Conservation (phyloP, 2,329 filamentous ascomycete species). For the Plectosphaerella sp. region DNA sequence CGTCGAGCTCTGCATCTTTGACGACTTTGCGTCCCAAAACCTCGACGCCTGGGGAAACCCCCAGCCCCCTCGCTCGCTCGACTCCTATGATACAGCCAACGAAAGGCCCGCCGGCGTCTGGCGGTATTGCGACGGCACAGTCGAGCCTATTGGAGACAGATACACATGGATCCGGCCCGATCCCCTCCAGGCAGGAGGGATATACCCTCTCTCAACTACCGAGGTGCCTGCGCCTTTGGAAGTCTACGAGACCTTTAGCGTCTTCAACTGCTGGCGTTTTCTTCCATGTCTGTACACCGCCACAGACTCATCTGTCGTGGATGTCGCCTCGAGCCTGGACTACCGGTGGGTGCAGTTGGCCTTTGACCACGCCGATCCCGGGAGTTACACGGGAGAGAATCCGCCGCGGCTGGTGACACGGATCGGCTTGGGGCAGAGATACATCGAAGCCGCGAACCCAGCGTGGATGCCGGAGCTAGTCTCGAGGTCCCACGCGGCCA, state of each 20-base stretch:
- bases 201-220: neutral
- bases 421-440: slow-evolving; percentile 14
- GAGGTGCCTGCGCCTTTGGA: neutral
- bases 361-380: slow-evolving; percentile 15
- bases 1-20: slow-evolving; percentile 24
- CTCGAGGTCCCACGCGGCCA: slow-evolving; percentile 23
- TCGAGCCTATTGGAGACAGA: slow-evolving; percentile 14
- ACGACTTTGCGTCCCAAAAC: slow-evolving; percentile 2
- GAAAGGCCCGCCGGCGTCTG: slow-evolving; percentile 28
- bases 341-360: slow-evolving; percentile 22
- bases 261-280: slow-evolving; percentile 13
- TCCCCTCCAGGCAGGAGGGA: slow-evolving; percentile 6
- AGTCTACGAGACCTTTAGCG: slow-evolving; percentile 2
- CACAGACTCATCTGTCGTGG: slow-evolving; percentile 5
- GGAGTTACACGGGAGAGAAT: neutral
- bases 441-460: slow-evolving; percentile 24
- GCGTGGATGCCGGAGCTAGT: slow-evolving; percentile 34
- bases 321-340: slow-evolving; percentile 5
- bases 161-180: slow-evolving; percentile 15
- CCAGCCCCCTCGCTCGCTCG: slow-evolving; percentile 20
- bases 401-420: slow-evolving; percentile 20
- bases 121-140: slow-evolving; percentile 24
- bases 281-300: slow-evolving; percentile 3
- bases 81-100: slow-evolving; percentile 12
- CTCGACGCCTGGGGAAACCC: slow-evolving; percentile 20